A percentile compares a stretch with the other conserved stretches of the same genome.
Evolutionary conservation across 2,329 filamentous ascomycete species (phyloP).

Genomic region (Sporothrix brasiliensis): DNA sequence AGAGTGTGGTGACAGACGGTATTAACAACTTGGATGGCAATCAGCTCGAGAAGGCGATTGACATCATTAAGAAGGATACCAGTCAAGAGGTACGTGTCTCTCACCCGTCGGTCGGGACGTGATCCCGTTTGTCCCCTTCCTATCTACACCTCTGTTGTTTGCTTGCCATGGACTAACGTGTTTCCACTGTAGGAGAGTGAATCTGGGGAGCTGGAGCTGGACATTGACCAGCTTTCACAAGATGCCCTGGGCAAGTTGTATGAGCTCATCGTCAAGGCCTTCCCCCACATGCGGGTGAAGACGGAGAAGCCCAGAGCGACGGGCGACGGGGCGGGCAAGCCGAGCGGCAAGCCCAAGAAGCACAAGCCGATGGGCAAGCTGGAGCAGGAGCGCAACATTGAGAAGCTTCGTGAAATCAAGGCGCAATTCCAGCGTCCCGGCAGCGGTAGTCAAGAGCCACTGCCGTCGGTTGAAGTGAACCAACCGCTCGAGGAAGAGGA

Average conservation of each 20-base stretch:
- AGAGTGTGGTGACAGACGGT: conserved; percentile 85
- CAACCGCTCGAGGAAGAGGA: conserved; percentile 42
- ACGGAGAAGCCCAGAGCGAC: conserved; percentile 43
- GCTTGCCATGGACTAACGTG: conserved; percentile 30
- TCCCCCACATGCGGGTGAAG: conserved; percentile 45
- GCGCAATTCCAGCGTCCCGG: conserved; percentile 52
- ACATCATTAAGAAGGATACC: conserved; percentile 86
- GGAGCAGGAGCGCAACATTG: conserved; percentile 70
- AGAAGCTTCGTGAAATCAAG: conserved; percentile 63
- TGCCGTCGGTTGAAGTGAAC: conserved; percentile 45
- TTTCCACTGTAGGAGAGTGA: conserved; percentile 55
- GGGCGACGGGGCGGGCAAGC: conserved; percentile 38
- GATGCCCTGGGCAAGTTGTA: conserved; percentile 60
- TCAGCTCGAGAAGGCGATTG: conserved; percentile 79
- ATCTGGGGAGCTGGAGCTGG: conserved; percentile 61
- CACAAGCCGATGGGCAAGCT: conserved; percentile 76
- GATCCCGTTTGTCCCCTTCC: background rate
- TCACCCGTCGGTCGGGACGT: background rate
- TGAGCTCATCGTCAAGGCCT: conserved; percentile 48
- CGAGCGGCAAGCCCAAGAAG: conserved; percentile 64
- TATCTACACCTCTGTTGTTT: too few relatives aligned
- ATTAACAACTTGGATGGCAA: conserved; percentile 78
- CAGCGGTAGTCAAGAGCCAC: conserved; percentile 53
- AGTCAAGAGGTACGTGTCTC: conserved; percentile 63
- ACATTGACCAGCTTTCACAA: conserved; percentile 60